These are phyloP conservation scores for Termitomyces eurrhizus DNA, from an alignment of 768 basidiomycete species.

Conservation along the genomic window DNA sequence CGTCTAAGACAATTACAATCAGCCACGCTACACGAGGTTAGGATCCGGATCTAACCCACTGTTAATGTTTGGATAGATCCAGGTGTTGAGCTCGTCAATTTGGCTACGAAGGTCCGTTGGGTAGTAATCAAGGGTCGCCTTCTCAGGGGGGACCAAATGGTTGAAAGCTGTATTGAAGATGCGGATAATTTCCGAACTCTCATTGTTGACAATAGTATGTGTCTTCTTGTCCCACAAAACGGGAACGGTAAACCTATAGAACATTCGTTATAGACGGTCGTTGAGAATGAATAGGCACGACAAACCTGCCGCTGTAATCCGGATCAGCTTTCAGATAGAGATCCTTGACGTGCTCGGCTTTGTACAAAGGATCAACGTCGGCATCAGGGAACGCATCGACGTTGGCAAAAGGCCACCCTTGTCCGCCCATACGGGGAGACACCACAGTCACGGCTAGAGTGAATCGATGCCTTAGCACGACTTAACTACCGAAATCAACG, in stretches of 20 bases:
- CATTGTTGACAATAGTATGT: slow-evolving; percentile 91
- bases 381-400: slow-evolving; percentile 67
- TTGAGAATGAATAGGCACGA: neutral
- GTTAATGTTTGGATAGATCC: slow-evolving; percentile 84
- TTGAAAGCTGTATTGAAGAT: slow-evolving; percentile 89
- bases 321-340: slow-evolving; percentile 78
- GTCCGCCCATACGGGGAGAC: slow-evolving; percentile 78
- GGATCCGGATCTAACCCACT: slow-evolving; percentile 42
- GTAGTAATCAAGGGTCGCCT: slow-evolving; percentile 70
- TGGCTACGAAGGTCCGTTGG: slow-evolving; percentile 65
- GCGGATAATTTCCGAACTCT: slow-evolving; percentile 92
- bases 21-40: neutral
- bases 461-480: slow-evolving; percentile 1
- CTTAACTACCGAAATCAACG: neutral
- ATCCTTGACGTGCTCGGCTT: slow-evolving; percentile 72
- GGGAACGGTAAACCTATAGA: slow-evolving; percentile 75
- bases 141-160: slow-evolving; percentile 59
- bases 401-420: slow-evolving; percentile 86
- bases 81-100: slow-evolving; percentile 83
- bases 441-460: slow-evolving; percentile 69
- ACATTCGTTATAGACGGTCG: neutral
- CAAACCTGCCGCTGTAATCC: slow-evolving; percentile 65
- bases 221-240: slow-evolving; percentile 91
- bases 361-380: slow-evolving; percentile 71
- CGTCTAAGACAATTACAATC: slow-evolving; percentile 42